Conservation (phyloP, 805 yeast species). For the Candida sphagnicola region DNA sequence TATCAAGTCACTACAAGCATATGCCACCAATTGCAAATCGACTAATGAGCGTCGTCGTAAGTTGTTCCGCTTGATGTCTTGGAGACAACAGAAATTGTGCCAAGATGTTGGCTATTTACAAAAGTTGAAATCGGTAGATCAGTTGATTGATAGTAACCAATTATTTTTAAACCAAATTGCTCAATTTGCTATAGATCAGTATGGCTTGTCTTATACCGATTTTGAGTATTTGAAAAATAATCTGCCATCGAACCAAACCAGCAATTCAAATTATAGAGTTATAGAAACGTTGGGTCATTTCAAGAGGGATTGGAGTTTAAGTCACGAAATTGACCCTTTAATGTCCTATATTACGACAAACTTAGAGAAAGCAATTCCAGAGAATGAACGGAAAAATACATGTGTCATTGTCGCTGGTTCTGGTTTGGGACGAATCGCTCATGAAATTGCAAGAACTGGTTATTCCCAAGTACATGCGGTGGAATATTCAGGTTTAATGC, state of each 20-base stretch:
- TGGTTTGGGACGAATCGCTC: conserved; percentile 78
- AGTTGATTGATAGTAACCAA: conserved; percentile 45
- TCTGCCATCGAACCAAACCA: conserved; percentile 5
- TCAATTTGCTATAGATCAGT: conserved; percentile 31
- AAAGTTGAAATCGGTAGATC: conserved; percentile 50
- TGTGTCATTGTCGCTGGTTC: conserved; percentile 79
- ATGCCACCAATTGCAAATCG: conserved; percentile 32
- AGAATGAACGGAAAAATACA: conserved; percentile 31
- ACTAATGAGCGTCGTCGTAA: conserved; percentile 45
- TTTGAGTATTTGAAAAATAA: conserved; percentile 15
- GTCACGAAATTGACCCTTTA: conserved; percentile 42
- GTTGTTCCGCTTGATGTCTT: conserved; percentile 44
- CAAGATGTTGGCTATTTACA: conserved; percentile 49
- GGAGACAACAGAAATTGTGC: conserved; percentile 55
- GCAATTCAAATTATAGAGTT: conserved; percentile 31
- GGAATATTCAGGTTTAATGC: conserved; percentile 77
- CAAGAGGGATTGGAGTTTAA: conserved; percentile 72
- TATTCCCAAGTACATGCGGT: conserved; percentile 60
- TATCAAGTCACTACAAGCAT: conserved; percentile 44
- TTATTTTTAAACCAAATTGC: conserved; percentile 44
- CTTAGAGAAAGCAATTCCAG: conserved; percentile 29
- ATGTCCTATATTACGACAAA: conserved; percentile 47
- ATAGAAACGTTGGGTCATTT: conserved; percentile 72
- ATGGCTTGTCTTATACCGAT: conserved; percentile 43
- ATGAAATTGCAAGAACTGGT: conserved; percentile 44